Conservation (phyloP, 768 basidiomycete genomes). For the Calocybe indica region DNA sequence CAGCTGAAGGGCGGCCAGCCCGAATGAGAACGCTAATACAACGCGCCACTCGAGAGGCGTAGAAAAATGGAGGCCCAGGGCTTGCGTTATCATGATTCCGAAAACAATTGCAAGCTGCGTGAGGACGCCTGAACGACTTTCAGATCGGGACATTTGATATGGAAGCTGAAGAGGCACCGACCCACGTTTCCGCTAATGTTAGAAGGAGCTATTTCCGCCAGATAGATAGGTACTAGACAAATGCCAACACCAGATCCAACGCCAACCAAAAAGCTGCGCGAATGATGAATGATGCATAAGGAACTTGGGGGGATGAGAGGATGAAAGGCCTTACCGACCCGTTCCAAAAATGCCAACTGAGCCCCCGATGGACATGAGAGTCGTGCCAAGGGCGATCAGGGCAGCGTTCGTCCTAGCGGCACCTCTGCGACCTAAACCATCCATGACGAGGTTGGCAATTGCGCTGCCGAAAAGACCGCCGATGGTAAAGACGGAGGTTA, state of each 20-base stretch:
- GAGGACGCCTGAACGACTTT: constrained; percentile 50
- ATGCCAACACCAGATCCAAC: constrained; percentile 66
- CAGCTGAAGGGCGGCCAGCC: constrained; percentile 51
- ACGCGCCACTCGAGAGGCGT: constrained; percentile 67
- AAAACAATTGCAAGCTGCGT: constrained; percentile 81
- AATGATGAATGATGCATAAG: constrained; percentile 1
- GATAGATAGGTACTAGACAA: constrained; percentile 77
- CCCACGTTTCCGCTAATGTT: constrained; percentile 73
- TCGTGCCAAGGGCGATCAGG: constrained; percentile 52
- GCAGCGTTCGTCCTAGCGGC: constrained; percentile 55
- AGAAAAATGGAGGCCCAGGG: constrained; percentile 64
- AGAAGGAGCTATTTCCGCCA: constrained; percentile 80
- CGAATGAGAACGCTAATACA: constrained; percentile 59
- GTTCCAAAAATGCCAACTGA: constrained; percentile 50
- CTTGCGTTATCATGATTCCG: constrained; percentile 84
- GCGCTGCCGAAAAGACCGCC: constrained; percentile 83
- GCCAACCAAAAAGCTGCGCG: constrained; percentile 56
- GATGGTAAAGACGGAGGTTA: constrained; percentile 82
- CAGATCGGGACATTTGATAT: not conserved
- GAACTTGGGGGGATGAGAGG: not conserved
- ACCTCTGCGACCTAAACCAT: constrained; percentile 63
- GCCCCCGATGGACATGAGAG: constrained; percentile 58
- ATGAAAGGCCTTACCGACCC: constrained; percentile 47
- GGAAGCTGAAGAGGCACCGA: constrained; percentile 18
- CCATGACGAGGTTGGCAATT: constrained; percentile 61